Conservation (phyloP, 1,139 yeast genomes). For the Saccharomyces hybrid region DNA sequence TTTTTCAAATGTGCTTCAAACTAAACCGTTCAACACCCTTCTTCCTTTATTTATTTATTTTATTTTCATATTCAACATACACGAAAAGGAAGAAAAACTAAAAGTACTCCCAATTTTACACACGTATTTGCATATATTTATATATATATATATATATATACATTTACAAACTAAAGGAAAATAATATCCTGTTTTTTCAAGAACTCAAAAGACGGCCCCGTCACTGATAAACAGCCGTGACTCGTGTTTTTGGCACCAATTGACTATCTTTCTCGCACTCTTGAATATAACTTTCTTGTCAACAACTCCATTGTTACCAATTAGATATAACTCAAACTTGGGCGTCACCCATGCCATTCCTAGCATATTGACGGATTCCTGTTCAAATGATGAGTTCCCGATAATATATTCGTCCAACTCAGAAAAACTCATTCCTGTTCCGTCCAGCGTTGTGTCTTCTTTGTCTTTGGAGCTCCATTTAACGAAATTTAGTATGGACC, state of each 20-base stretch:
- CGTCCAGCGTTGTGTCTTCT: conserved; percentile 11
- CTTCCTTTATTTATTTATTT: neutral
- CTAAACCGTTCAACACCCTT: neutral
- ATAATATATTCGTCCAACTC: conserved; percentile 3
- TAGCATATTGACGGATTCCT: conserved; percentile 32
- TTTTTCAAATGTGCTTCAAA: neutral
- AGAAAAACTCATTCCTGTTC: neutral
- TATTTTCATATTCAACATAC: neutral
- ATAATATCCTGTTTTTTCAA: no score
- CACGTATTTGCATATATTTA: neutral
- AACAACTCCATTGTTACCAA: conserved; percentile 42
- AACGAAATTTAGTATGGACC: conserved; percentile 26
- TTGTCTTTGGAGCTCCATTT: conserved; percentile 29
- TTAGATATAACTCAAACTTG: conserved; percentile 46
- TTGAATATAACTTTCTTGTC: conserved; percentile 42
- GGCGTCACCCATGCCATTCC: conserved; percentile 53
- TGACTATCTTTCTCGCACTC: conserved; percentile 45
- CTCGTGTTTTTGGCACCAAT: conserved; percentile 53
- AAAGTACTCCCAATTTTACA: neutral
- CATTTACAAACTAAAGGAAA: neutral
- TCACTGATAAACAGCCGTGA: conserved; percentile 51
- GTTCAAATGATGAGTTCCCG: conserved; percentile 9
- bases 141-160: neutral
- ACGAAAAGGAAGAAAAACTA: neutral
- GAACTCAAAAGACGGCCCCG: conserved; percentile 46